phyloP scores from a whole-genome alignment of 768 basidiomycete species.

The Hortiboletus campestris region DNA sequence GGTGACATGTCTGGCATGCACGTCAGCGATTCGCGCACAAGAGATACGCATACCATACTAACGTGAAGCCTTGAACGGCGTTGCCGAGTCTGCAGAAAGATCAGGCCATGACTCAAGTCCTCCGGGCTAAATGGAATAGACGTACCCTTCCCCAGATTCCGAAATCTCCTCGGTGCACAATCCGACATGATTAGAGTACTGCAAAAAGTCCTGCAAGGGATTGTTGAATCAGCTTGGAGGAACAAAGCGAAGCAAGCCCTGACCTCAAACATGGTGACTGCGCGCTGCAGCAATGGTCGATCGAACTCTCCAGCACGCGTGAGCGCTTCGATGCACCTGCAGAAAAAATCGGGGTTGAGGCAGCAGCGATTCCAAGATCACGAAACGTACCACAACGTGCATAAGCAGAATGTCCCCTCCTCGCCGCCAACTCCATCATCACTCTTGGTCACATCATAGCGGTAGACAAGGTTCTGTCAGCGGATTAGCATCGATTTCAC shows the following conservation, averaged over 20 bases:
- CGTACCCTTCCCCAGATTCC: conserved; percentile 78
- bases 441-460: conserved; percentile 83
- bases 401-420: conserved; percentile 92
- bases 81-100: conserved; percentile 63
- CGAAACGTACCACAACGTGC: conserved; percentile 65
- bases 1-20: conserved; percentile 63
- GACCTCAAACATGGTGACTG: conserved; percentile 90
- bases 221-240: neutral
- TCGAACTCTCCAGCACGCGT: conserved; percentile 86
- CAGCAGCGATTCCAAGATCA: neutral
- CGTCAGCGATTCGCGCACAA: neutral
- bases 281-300: conserved; percentile 56
- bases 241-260: conserved; percentile 6
- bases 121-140: neutral
- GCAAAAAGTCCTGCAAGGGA: conserved; percentile 59
- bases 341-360: neutral
- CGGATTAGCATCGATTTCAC: neutral
- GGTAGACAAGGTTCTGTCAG: conserved; percentile 76
- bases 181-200: conserved; percentile 85
- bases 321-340: conserved; percentile 84
- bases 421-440: conserved; percentile 96
- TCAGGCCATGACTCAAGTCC: neutral
- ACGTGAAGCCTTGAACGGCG: conserved; percentile 90
- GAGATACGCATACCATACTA: conserved; percentile 29
- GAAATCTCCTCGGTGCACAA: conserved; percentile 86